Percentiles rank a stretch among this genome's conserved stretches.
phyloP scores from a whole-genome alignment of 441 rosid species.

The Viola pubescens region DNA sequence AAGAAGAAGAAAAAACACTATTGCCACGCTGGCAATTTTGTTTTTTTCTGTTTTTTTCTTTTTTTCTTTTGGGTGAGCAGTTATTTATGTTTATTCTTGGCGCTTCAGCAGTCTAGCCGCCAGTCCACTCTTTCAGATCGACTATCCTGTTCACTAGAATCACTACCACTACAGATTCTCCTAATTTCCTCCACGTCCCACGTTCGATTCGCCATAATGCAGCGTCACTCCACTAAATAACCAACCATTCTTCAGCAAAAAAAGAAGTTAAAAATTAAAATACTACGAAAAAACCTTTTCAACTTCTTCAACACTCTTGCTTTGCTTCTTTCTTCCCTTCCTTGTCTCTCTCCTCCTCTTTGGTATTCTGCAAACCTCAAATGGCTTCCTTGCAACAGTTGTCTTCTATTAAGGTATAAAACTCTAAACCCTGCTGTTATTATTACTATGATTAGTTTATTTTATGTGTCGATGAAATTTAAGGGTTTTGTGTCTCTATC shows the following conservation, averaged over 20 bases:
- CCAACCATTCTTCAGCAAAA: no score
- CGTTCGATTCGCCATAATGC: slow-evolving; percentile 21
- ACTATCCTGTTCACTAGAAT: neutral
- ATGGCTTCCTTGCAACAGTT: slow-evolving; percentile 50
- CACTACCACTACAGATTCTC: slow-evolving; percentile 13
- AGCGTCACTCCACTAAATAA: neutral
- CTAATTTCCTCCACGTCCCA: slow-evolving; percentile 19
- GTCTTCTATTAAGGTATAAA: slow-evolving; percentile 51
- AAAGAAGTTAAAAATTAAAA: neutral
- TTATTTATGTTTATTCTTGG: neutral
- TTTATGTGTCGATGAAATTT: slow-evolving; percentile 8
- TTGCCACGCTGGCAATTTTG: no score
- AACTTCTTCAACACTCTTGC: slow-evolving; percentile 9
- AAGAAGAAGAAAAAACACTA: no score
- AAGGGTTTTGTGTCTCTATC: slow-evolving; percentile 2
- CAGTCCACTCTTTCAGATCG: slow-evolving; percentile 14
- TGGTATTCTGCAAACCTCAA: slow-evolving; percentile 4
- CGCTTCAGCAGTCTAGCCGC: neutral
- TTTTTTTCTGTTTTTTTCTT: no score
- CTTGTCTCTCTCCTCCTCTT: neutral
- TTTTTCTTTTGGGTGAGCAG: no score
- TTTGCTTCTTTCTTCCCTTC: neutral
- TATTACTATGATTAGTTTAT: neutral
- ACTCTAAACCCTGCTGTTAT: neutral
- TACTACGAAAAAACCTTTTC: slow-evolving; percentile 1